These are phyloP conservation scores for Trichothecium roseum DNA, from an alignment of 2,329 filamentous ascomycete species.

Conservation along the genomic window DNA sequence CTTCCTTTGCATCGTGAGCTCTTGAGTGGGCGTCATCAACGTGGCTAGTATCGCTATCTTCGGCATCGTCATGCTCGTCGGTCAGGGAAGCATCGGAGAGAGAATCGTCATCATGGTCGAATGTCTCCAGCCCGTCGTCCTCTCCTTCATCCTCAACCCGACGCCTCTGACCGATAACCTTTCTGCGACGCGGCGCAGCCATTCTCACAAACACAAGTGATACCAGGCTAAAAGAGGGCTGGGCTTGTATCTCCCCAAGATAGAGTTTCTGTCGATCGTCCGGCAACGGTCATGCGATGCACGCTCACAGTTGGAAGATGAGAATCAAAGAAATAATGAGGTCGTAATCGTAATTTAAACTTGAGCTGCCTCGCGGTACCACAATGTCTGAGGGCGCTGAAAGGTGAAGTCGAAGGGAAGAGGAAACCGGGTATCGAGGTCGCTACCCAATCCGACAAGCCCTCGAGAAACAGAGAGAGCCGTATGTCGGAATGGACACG, in stretches of 20 bases:
- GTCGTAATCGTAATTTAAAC: too few relatives aligned
- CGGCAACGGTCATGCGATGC: too few relatives aligned
- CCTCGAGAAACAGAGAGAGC: too few relatives aligned
- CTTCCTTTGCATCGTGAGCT: constrained; percentile 28
- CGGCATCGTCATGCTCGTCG: constrained; percentile 49
- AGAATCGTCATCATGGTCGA: constrained; percentile 55
- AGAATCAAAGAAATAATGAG: too few relatives aligned
- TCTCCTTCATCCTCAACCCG: constrained; percentile 62
- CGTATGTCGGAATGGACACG: too few relatives aligned
- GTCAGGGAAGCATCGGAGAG: constrained; percentile 54
- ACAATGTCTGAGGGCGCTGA: constrained; percentile 19
- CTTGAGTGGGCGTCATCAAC: constrained; percentile 46
- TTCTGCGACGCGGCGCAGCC: constrained; percentile 46
- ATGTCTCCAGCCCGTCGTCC: constrained; percentile 48
- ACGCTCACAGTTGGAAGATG: too few relatives aligned
- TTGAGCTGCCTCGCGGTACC: too few relatives aligned
- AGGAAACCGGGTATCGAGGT: constrained; percentile 27
- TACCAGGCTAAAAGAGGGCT: too few relatives aligned
- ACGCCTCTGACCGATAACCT: constrained; percentile 53
- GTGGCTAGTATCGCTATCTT: constrained; percentile 56
- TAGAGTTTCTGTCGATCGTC: too few relatives aligned
- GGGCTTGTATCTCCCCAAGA: too few relatives aligned
- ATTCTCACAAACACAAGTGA: constrained; percentile 16
- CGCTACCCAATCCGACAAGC: too few relatives aligned
- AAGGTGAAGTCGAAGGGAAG: constrained; percentile 47